Conservation (phyloP, 176 grass and related monocot species). For the Themeda triandra region DNA sequence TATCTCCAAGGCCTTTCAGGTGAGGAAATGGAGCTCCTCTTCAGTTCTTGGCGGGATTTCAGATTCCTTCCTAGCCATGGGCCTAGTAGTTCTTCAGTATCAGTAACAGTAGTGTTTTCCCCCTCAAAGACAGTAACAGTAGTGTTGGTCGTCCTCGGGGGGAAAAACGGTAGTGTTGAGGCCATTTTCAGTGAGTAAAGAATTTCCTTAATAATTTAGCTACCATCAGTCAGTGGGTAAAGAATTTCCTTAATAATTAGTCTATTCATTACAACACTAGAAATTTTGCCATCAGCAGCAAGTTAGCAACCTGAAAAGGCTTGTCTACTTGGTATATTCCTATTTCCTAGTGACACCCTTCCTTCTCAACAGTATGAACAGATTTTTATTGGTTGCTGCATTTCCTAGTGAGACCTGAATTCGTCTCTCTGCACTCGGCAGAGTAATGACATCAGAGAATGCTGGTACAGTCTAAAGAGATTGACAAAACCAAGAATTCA, state of each 20-base stretch:
- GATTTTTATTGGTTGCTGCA: not conserved
- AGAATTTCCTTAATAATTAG: not conserved
- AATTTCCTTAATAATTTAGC: not conserved
- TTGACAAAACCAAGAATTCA: not conserved
- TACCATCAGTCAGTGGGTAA: not conserved
- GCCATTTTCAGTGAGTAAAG: no score
- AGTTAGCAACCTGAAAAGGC: not conserved
- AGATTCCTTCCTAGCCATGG: not conserved
- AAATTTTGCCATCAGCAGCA: not conserved
- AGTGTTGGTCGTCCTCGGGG: no score
- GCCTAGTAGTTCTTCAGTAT: not conserved
- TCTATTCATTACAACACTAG: not conserved
- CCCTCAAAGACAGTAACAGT: not conserved
- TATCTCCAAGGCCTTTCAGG: slow-evolving; percentile 73
- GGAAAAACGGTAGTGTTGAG: no score
- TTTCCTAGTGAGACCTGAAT: not conserved
- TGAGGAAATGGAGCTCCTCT: slow-evolving; percentile 4
- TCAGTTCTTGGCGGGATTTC: not conserved
- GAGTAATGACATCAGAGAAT: no score
- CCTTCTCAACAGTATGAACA: not conserved
- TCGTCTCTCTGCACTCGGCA: no score
- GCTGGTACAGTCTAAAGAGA: no score
- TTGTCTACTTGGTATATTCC: not conserved
- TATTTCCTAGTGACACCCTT: not conserved
- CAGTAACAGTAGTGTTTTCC: not conserved